Percentiles rank a stretch among this genome's conserved stretches.
phyloP scores from a whole-genome alignment of 306 rosid species.

The Argentina anserina region DNA sequence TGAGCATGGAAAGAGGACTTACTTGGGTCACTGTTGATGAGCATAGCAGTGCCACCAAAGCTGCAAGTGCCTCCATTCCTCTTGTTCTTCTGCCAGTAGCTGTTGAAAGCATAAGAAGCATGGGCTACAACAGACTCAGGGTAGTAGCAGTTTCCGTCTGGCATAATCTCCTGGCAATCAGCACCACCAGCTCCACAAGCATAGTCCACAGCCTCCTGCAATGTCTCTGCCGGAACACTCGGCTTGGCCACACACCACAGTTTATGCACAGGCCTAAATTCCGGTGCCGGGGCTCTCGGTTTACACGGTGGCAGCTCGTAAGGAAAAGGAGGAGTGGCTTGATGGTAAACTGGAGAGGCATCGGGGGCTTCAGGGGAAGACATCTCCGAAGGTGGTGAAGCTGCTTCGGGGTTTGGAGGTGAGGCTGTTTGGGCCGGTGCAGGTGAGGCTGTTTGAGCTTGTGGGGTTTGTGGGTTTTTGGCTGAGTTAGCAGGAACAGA shows the following conservation, averaged over 20 bases:
- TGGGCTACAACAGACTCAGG: conserved; percentile 78
- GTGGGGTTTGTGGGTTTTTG: conserved; percentile 45
- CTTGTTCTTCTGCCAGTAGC: conserved; percentile 96
- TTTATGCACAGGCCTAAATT: conserved; percentile 36
- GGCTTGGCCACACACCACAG: conserved; percentile 98
- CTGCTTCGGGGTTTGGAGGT: conserved; percentile 4
- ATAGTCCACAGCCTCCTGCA: conserved; percentile 74
- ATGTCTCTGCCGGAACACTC: conserved; percentile 62
- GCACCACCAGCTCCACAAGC: conserved; percentile 95
- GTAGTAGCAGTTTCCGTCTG: conserved; percentile 57
- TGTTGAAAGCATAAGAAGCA: conserved; percentile 88
- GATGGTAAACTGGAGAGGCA: conserved; percentile 35
- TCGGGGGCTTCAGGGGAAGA: conserved; percentile 41
- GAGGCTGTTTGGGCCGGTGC: conserved; percentile 33
- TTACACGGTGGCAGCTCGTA: conserved; percentile 63
- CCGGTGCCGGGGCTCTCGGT: conserved; percentile 50
- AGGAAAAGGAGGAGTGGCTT: conserved; percentile 44
- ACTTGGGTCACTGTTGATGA: conserved; percentile 86
- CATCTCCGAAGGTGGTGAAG: conserved; percentile 5
- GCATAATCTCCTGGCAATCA: conserved; percentile 60
- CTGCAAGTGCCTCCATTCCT: conserved; percentile 77
- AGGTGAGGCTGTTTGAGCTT: conserved; percentile 32
- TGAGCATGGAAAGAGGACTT: conserved; percentile 17
- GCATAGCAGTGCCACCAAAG: conserved; percentile 92
- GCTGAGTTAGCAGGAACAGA: conserved; percentile 46